These are phyloP conservation scores for Jatropha curcas DNA, from an alignment of 345 rosid genomes.

Conservation along the genomic window DNA sequence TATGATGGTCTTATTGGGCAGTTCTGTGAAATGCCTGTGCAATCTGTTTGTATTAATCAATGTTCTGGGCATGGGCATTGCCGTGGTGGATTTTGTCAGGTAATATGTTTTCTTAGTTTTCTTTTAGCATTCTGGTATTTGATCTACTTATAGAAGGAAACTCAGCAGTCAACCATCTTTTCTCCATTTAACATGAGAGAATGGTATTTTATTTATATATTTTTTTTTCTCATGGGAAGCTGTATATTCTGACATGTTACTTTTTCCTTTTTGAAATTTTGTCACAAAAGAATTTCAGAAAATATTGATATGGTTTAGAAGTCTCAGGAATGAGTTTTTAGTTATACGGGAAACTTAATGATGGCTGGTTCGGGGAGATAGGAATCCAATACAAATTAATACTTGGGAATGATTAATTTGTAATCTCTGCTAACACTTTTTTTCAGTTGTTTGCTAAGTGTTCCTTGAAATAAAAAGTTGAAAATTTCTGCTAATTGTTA, in stretches of 20 bases:
- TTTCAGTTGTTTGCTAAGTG: not conserved
- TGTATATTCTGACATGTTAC: not conserved
- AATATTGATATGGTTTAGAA: not conserved
- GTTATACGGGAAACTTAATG: not conserved
- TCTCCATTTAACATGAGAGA: not conserved
- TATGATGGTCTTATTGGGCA: conserved; percentile 84
- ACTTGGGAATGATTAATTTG: not conserved
- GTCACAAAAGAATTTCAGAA: too few relatives aligned
- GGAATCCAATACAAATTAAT: not conserved
- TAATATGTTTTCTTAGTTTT: conserved; percentile 25
- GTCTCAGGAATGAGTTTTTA: not conserved
- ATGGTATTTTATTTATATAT: not conserved
- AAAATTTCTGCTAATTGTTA: not conserved
- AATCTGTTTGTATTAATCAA: conserved; percentile 76
- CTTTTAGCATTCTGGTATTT: not conserved
- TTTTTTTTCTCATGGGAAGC: not conserved
- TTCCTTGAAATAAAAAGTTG: conserved; percentile 1
- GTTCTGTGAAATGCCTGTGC: conserved; percentile 86
- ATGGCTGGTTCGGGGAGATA: not conserved
- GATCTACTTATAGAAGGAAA: conserved; percentile 4
- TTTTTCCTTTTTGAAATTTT: not conserved
- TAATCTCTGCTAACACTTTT: not conserved
- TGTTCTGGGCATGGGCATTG: conserved; percentile 89
- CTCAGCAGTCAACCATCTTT: not conserved
- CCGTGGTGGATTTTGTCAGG: conserved; percentile 97